Evolutionary conservation across 805 yeast species (phyloP).

Genomic region (Lachancea mirantina): DNA sequence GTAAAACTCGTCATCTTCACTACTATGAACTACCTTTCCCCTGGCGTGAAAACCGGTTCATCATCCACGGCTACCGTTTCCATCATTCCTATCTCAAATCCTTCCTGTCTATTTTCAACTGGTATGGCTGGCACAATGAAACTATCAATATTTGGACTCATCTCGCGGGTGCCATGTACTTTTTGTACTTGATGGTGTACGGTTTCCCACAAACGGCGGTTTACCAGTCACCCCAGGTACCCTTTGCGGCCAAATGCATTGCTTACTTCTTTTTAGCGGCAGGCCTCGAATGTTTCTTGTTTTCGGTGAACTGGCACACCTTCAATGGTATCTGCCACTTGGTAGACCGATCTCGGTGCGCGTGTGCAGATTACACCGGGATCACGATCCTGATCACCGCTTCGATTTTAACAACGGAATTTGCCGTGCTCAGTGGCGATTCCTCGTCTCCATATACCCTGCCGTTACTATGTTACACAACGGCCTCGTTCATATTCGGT

Average conservation of each 20-base stretch:
- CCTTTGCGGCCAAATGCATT: slow-evolving; percentile 30
- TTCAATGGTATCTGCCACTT: slow-evolving; percentile 69
- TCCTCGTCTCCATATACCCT: slow-evolving; percentile 29
- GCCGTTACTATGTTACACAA: slow-evolving; percentile 38
- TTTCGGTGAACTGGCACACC: slow-evolving; percentile 88
- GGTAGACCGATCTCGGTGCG: slow-evolving; percentile 60
- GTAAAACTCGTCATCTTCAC: slow-evolving; percentile 48
- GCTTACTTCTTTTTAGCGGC: slow-evolving; percentile 62
- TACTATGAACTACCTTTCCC: slow-evolving; percentile 84
- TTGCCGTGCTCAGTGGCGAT: slow-evolving; percentile 52
- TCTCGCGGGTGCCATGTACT: slow-evolving; percentile 54
- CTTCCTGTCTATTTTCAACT: slow-evolving; percentile 47
- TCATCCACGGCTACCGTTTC: slow-evolving; percentile 80
- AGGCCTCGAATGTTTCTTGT: slow-evolving; percentile 65
- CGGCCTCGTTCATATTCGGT: slow-evolving; percentile 61
- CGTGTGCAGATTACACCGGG: slow-evolving; percentile 93
- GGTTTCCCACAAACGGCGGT: slow-evolving; percentile 59
- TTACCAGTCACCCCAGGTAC: slow-evolving; percentile 41
- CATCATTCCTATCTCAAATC: slow-evolving; percentile 56
- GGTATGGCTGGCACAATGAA: slow-evolving; percentile 65
- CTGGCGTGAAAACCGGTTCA: slow-evolving; percentile 89
- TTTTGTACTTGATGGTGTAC: slow-evolving; percentile 48
- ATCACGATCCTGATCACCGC: slow-evolving; percentile 86
- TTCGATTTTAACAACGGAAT: slow-evolving; percentile 80
- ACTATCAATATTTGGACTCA: slow-evolving; percentile 94